A percentile compares a stretch with the other conserved stretches of the same genome.
Conservation (phyloP, 768 basidiomycete species). For the Polyporus arcularius region DNA sequence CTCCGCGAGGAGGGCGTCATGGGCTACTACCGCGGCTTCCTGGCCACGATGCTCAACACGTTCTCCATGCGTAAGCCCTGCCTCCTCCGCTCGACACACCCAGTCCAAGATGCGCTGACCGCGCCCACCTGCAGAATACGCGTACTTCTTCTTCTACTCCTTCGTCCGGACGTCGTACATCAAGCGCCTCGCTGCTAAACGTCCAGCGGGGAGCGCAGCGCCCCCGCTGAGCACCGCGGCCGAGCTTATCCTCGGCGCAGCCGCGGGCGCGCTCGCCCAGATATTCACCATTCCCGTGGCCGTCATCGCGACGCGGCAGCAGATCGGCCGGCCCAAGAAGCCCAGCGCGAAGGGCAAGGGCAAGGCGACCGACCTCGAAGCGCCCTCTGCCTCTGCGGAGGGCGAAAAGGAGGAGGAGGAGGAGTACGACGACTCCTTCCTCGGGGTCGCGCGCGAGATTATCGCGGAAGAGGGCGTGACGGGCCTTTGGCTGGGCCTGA, state of each 20-base stretch:
- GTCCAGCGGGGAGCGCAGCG: conserved; percentile 60
- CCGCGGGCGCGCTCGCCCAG: conserved; percentile 93
- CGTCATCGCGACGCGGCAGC: conserved; percentile 97
- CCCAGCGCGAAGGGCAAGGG: conserved; percentile 10
- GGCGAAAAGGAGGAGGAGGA: conserved; percentile 22
- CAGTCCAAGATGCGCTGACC: not conserved
- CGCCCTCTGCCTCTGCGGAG: too few relatives aligned
- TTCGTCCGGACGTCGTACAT: conserved; percentile 84
- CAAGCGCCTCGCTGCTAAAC: conserved; percentile 60
- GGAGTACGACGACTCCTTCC: conserved; percentile 66
- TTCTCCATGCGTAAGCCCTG: conserved; percentile 83
- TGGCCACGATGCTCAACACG: conserved; percentile 96
- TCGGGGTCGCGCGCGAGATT: conserved; percentile 82
- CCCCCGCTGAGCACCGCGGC: conserved; percentile 70
- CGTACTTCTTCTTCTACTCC: conserved; percentile 99
- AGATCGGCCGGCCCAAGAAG: conserved; percentile 58
- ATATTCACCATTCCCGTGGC: conserved; percentile 98
- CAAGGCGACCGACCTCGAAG: conserved; percentile 9
- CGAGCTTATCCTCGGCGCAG: conserved; percentile 86
- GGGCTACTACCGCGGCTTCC: conserved; percentile 90
- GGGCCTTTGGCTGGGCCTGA: conserved; percentile 92
- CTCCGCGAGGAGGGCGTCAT: conserved; percentile 77
- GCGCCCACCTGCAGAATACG: conserved; percentile 68
- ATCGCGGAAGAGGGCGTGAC: conserved; percentile 84
- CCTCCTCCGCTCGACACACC: not conserved